Percentiles rank a stretch among this genome's conserved stretches.
Conservation (phyloP, 345 rosid species). For the Euphorbia peplus region DNA sequence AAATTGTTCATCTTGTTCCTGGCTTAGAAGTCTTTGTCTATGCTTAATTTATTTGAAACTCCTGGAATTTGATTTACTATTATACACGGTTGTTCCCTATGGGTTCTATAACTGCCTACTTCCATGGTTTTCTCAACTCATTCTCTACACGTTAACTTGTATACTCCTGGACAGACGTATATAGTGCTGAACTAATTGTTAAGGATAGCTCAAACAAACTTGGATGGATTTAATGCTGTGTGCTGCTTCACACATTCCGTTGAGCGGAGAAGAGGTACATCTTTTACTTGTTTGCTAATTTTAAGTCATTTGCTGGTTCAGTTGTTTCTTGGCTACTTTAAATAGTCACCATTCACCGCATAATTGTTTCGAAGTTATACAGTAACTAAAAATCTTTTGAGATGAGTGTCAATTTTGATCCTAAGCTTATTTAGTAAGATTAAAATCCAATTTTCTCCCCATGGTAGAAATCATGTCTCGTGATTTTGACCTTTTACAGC, state of each 20-base stretch:
- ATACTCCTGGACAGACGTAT: not conserved
- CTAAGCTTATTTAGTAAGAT: not conserved
- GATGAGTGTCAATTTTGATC: not conserved
- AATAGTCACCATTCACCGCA: not conserved
- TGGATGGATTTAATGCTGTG: slow-evolving; percentile 48
- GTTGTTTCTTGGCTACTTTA: not conserved
- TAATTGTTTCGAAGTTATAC: no score
- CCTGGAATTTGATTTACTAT: not conserved
- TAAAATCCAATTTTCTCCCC: no score
- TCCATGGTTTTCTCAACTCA: not conserved
- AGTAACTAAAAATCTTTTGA: not conserved
- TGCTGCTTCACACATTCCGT: slow-evolving; percentile 93
- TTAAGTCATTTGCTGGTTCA: not conserved
- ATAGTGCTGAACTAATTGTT: not conserved
- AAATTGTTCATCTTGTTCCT: not conserved
- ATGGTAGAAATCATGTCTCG: no score
- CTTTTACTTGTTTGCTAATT: not conserved
- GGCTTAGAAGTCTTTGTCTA: not conserved
- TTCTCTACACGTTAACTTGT: not conserved
- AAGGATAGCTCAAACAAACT: not conserved
- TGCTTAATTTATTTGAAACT: not conserved
- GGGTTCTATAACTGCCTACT: not conserved
- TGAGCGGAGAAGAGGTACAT: slow-evolving; percentile 94
- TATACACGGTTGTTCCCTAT: not conserved
- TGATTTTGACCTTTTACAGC: no score